Evolutionary conservation across 495 filamentous ascomycete species (phyloP), one percentile per base, ranked within the genome.

Genomic region (Talaromyces thailandensis): DNA sequence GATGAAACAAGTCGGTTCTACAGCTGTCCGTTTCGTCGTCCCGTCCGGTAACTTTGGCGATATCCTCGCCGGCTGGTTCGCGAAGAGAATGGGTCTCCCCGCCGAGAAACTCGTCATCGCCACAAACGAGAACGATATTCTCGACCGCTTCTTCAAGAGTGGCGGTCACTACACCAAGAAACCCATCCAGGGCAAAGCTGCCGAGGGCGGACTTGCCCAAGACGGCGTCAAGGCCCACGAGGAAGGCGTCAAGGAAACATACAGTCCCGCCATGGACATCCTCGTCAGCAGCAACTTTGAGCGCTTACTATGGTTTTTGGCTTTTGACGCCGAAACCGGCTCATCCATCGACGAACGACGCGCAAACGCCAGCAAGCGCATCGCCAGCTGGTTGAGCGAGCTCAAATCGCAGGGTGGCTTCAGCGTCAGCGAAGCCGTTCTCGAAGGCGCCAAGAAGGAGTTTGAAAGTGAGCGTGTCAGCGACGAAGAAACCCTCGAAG

Each of bases 1-100:
- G 35, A 76, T 76, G 16, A 79, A 79, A 64, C 77, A 79, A 0
- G 75, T 77, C 28, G 80, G 82, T 61, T 70, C 82, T 1, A 78
- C 78, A 16, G 75, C 82, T 61, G 77, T 96, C 61, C 84, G 90
- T 52, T 92, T 90, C 67, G 88, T 93, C 8, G 87, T 90, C 0
- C 94, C 94, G 2, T 90, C 91, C 2, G 93, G 94, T 12, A 98
- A 98, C 81, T 98, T 98, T 70, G 93, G 93, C n/a, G 87, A 98
- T 70, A 88, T 98, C 66, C 82, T 97, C 3, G 93, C 94, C 0
- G 94, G 94, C 50, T 98, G 89, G 72, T 96, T 96, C 68, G 92
- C 93, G 0, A 86, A 86, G 64, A 81, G 84, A 63, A 96, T 98
- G 92, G 94, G 94, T 52, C 84, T 97, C 0, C 93, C 92, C 24